These are phyloP conservation scores for Basipetospora chlamydospora DNA, from an alignment of 2,329 filamentous ascomycete genomes.

Conservation along the genomic window DNA sequence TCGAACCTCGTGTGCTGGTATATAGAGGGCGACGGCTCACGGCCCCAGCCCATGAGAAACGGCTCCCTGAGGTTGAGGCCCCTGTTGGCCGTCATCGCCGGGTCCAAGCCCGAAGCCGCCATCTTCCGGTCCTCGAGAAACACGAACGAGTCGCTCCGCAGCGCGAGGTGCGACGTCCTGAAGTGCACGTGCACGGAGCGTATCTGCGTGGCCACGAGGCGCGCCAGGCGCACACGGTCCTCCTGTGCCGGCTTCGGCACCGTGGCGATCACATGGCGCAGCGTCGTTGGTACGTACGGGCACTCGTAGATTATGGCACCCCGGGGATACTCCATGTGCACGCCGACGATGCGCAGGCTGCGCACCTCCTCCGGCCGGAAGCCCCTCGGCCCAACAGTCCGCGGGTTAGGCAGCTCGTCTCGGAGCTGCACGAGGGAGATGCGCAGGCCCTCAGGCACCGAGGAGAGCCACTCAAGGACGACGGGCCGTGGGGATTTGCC, in stretches of 20 bases:
- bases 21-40: background rate
- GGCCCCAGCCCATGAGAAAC: conserved; percentile 2
- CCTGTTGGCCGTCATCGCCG: background rate
- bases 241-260: background rate
- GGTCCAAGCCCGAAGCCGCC: background rate
- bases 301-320: conserved; percentile 2
- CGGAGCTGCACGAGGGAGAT: background rate
- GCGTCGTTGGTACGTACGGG: background rate
- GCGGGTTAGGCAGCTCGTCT: background rate
- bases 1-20: conserved; percentile 5
- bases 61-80: background rate
- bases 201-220: conserved; percentile 1
- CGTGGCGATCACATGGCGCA: background rate
- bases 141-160: conserved; percentile 1
- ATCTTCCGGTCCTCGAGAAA: background rate
- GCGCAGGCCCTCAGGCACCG: background rate
- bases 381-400: background rate
- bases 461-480: conserved; percentile 4
- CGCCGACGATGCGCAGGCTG: background rate
- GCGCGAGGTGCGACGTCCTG: background rate
- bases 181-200: conserved; percentile 2
- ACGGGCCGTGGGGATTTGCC: background rate
- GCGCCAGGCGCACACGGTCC: background rate
- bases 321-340: background rate
- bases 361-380: background rate